phyloP scores from a whole-genome alignment of 139 green algal species.

The Mesostigma viride region DNA sequence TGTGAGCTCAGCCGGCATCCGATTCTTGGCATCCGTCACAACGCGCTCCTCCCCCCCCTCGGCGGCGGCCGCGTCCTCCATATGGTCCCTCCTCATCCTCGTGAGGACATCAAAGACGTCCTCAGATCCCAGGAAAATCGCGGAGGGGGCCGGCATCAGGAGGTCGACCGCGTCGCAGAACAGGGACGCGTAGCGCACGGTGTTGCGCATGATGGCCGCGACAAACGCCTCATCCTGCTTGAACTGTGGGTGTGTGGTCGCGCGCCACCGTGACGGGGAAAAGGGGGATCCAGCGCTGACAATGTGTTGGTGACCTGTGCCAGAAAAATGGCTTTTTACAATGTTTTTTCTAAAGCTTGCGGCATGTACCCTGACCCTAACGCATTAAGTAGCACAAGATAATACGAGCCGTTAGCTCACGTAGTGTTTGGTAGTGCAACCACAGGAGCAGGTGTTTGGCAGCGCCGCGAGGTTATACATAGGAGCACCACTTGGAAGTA shows the following conservation, averaged over 20 bases:
- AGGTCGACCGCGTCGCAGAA: constrained; percentile 69
- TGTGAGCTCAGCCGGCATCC: constrained; percentile 60
- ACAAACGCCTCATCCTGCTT: constrained; percentile 38
- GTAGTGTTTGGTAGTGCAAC: no score
- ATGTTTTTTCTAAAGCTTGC: not conserved
- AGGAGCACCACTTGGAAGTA: no score
- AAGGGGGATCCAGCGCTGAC: not conserved
- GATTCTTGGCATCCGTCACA: constrained; percentile 16
- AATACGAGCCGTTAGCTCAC: no score
- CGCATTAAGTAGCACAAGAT: not conserved
- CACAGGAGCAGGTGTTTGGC: no score
- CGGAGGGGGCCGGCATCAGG: constrained; percentile 50
- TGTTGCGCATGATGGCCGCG: constrained; percentile 56
- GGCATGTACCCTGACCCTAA: not conserved
- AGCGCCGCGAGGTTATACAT: no score
- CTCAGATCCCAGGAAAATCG: constrained; percentile 15
- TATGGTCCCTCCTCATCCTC: constrained; percentile 15
- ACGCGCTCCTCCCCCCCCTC: constrained; percentile 16
- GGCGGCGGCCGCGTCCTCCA: constrained; percentile 2
- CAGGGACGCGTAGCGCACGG: constrained; percentile 59
- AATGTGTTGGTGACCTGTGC: not conserved
- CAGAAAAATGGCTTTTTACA: not conserved
- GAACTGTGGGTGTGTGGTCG: not conserved
- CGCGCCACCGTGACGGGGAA: not conserved
- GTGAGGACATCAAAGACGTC: constrained; percentile 74